These are phyloP conservation scores for Lomentospora prolificans DNA, from an alignment of 2,329 filamentous ascomycete genomes.

Conservation along the genomic window DNA sequence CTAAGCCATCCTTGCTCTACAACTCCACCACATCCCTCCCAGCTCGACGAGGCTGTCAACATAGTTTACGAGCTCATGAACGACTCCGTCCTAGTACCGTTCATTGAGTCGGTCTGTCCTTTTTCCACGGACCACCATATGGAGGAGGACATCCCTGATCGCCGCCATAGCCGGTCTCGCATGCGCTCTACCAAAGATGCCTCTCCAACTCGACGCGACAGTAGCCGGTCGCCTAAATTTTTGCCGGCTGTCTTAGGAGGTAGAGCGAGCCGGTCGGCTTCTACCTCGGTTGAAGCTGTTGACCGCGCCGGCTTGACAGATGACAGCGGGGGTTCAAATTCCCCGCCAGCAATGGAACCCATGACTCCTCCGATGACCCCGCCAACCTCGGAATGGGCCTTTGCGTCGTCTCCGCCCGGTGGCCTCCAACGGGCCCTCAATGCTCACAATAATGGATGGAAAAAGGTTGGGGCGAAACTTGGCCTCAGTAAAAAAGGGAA, in stretches of 20 bases:
- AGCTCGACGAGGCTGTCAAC: slow-evolving; percentile 70
- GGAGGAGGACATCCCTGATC: slow-evolving; percentile 15
- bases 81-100: slow-evolving; percentile 86
- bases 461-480: slow-evolving; percentile 53
- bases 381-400: slow-evolving; percentile 49
- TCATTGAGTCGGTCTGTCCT: slow-evolving; percentile 55
- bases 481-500: slow-evolving; percentile 28
- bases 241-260: slow-evolving; percentile 28
- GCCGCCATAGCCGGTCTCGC: slow-evolving; percentile 27
- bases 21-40: slow-evolving; percentile 61
- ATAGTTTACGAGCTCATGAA: slow-evolving; percentile 97
- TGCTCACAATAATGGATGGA: slow-evolving; percentile 50
- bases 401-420: slow-evolving; percentile 37
- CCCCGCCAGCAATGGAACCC: slow-evolving; percentile 45
- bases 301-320: slow-evolving; percentile 49
- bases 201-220: slow-evolving; percentile 23
- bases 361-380: slow-evolving; percentile 70
- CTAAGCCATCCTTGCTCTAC: slow-evolving; percentile 48
- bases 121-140: not conserved
- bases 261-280: slow-evolving; percentile 30
- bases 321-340: slow-evolving; percentile 54
- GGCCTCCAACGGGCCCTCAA: slow-evolving; percentile 44
- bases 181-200: slow-evolving; percentile 27
- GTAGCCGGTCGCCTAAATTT: slow-evolving; percentile 35
- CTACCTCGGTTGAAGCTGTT: slow-evolving; percentile 34